phyloP scores from a whole-genome alignment of 2,329 filamentous ascomycete genomes.

The Beauveria scarabaeidicola region DNA sequence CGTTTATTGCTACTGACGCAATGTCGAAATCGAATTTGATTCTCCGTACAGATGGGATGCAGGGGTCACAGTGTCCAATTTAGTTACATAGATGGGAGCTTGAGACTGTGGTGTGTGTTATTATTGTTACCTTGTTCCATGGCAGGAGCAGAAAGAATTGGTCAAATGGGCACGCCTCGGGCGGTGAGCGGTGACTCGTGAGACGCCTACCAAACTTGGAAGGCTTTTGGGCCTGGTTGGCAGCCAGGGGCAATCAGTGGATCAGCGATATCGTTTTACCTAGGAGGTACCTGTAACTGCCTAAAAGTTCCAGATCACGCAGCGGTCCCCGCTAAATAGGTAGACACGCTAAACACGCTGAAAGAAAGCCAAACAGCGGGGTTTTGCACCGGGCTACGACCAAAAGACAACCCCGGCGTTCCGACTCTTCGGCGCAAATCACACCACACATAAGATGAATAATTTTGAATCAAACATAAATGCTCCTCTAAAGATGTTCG shows the following conservation, averaged over 20 bases:
- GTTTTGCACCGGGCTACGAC: neutral
- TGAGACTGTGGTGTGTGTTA: neutral
- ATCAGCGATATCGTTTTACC: neutral
- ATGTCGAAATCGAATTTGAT: neutral
- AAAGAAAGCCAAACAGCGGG: neutral
- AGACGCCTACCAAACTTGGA: neutral
- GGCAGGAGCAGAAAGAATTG: neutral
- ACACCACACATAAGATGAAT: no score
- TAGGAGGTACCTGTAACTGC: no score
- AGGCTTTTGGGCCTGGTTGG: neutral
- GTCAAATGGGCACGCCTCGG: neutral
- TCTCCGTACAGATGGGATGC: neutral
- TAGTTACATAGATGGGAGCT: neutral
- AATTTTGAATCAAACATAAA: no score
- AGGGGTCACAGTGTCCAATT: conserved; percentile 1
- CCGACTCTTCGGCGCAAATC: no score
- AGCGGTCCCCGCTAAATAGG: neutral
- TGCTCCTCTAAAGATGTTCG: no score
- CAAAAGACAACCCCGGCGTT: no score
- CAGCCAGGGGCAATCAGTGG: neutral
- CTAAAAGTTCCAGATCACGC: neutral
- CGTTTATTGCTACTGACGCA: neutral
- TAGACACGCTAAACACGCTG: neutral
- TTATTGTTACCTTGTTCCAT: neutral
- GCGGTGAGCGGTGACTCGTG: neutral